Base-by-base conservation (phyloP, 2,329 filamentous ascomycete species). In the Aspergillus quadricinctus region DNA sequence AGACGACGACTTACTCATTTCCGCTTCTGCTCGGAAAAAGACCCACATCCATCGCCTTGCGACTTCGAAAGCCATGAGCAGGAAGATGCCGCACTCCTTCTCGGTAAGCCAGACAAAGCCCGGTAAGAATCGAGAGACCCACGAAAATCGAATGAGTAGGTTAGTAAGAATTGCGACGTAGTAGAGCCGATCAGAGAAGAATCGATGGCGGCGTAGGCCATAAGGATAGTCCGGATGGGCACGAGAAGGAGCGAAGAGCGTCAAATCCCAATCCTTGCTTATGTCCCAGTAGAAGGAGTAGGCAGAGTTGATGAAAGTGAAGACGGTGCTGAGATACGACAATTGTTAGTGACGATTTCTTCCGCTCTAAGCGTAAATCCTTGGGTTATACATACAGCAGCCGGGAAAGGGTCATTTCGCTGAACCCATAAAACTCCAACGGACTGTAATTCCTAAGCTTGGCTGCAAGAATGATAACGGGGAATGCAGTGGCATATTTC, bases 271-370 rank as follows among this genome's bases (percentile, higher is more conserved):
- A 79, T 99, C 94, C 77, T 92, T 94, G 54, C 90, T 83, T 29
- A 97, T 86, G 68, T 99, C 94, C 94, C 94, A 99, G 80, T 94
- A 99, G 78, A 97, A 97, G n/a, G 89, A 92, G 76, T 96, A 99
- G 48, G 89, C 79, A 14, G 90, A 95, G 73, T 99, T 97, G 66
- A 94, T 69, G 35, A 91, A 78, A 29, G 90, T 88, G 46, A 88
- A 88, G 37, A 82, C 75, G 29, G 95, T 78, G 87, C 90, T 94
- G 49, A 11, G 10, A 21, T 23, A 48, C 41, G 7, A 14, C 31
- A 43, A 6, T 50, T 23, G 51, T 53, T 45, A 59, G 49, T 37
- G 29, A 14, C 4, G 14, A 21, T 9, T 8, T 3, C 8, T 25
- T 5, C 3, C n/a, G 6, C n/a, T 14, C 17, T 21, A 7, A 5